Evolutionary conservation across 306 rosid genomes (phyloP).

Genomic region (Casuarina glauca): DNA sequence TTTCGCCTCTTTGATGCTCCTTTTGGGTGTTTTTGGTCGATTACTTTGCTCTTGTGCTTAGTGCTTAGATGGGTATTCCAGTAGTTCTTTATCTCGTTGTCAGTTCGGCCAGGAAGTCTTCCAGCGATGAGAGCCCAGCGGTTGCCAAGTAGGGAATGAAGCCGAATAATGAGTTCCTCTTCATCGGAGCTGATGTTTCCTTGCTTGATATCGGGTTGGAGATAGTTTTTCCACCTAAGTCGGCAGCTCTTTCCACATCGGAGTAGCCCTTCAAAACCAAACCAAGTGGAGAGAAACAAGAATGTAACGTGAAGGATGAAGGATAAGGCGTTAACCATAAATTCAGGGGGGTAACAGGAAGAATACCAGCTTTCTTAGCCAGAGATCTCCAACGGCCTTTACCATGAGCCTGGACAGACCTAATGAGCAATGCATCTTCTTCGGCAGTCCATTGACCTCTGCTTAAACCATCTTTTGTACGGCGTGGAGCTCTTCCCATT

Average conservation of each 20-base stretch:
- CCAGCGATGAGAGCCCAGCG: conserved; percentile 89
- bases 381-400: no score
- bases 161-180: conserved; percentile 72
- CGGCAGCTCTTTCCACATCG: conserved; percentile 94
- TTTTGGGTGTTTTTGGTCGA: conserved; percentile 39
- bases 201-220: conserved; percentile 77
- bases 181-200: conserved; percentile 76
- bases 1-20: conserved; percentile 19
- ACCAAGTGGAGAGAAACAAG: no score
- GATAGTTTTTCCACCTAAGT: conserved; percentile 85
- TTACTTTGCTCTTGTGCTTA: conserved; percentile 35
- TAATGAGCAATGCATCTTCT: no score
- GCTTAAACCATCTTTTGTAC: no score
- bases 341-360: no score
- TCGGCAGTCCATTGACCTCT: no score
- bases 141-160: conserved; percentile 80
- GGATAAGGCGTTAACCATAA: no score
- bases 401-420: no score
- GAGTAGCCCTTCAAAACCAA: conserved; percentile 51
- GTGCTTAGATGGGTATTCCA: conserved; percentile 82
- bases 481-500: no score
- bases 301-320: no score
- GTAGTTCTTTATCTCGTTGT: conserved; percentile 79
- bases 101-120: conserved; percentile 78
- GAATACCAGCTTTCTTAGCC: no score